phyloP scores from a whole-genome alignment of 2,329 filamentous ascomycete species.

The Cephalotrichum gorgonifer region DNA sequence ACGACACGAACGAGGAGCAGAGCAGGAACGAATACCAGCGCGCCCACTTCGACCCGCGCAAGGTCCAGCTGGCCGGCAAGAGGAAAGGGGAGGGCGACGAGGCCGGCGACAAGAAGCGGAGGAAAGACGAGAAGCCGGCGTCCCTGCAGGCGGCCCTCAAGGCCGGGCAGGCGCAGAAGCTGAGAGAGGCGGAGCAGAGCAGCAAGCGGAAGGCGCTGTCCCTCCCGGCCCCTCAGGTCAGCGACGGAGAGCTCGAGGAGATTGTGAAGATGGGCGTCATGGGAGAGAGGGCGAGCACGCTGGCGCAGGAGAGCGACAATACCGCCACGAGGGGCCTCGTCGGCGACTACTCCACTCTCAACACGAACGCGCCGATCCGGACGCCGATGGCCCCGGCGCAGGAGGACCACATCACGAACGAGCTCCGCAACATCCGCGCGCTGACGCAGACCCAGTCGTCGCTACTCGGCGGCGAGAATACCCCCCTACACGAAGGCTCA shows the following conservation, averaged over 20 bases:
- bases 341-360: slow-evolving; percentile 74
- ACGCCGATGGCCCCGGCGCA: slow-evolving; percentile 86
- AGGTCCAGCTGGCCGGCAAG: slow-evolving; percentile 84
- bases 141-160: slow-evolving; percentile 82
- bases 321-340: slow-evolving; percentile 77
- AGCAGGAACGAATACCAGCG: slow-evolving; percentile 72
- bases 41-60: slow-evolving; percentile 80
- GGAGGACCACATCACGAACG: slow-evolving; percentile 92
- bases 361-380: slow-evolving; percentile 76
- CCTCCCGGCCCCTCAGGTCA: slow-evolving; percentile 81
- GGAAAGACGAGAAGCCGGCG: slow-evolving; percentile 69
- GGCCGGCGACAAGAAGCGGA: slow-evolving; percentile 70
- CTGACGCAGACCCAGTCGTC: slow-evolving; percentile 91
- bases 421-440: slow-evolving; percentile 87
- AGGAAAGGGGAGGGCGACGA: slow-evolving; percentile 85
- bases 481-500: slow-evolving; percentile 70
- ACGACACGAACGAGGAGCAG: slow-evolving; percentile 81
- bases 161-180: slow-evolving; percentile 87
- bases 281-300: slow-evolving; percentile 70
- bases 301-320: slow-evolving; percentile 71
- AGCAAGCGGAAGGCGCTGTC: slow-evolving; percentile 81
- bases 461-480: slow-evolving; percentile 87
- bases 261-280: slow-evolving; percentile 98
- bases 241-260: slow-evolving; percentile 86
- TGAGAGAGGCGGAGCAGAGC: slow-evolving; percentile 92